Base-by-base conservation (phyloP, 2,329 filamentous ascomycete species). In the Tolypocladium nubicola region DNA sequence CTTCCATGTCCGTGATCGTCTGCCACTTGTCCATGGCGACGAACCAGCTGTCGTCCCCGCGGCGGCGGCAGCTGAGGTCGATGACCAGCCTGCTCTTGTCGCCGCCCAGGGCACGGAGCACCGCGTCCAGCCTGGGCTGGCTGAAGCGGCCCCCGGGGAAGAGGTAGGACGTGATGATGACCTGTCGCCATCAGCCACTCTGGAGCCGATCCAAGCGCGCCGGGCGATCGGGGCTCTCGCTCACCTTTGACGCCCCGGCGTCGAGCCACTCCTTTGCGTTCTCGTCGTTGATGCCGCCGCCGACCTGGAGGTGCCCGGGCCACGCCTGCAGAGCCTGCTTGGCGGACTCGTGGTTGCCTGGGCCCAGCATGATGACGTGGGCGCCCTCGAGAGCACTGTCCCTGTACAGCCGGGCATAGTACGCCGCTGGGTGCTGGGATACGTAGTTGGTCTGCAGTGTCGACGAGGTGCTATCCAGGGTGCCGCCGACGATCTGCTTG, bases 21-120 rank as follows among this genome's bases (percentile, higher is more conserved):
- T 97, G 94, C 94, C 94, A 99, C 72, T 96, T 96, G 73, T 99
- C 90, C 87, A 96, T 99, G 57, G 94, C 93, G n/a, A 99, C 94
- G 66, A 89, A 91, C 94, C 94, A 99, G 43, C 77, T 86, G 57
- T 86, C 78, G 4, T 79, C 76, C 41, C 80, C 88, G 59, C 85
- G 86, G 58, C 86, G 80, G 55, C 94, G 85, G 70, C 94, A 99
- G 73, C 91, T 96, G 30, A 99, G 81, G 69, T 99, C 94, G 69
- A 99, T 92, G 63, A 99, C 93, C 53, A 99, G 83, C 73, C 89
- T 94, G 53, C 78, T 75, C 69, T 79, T 90, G 69, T 96, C 87
- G 56, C 86, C 85, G 33, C 79, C 87, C 6, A 99, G 80, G 1
- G 86, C 82, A 30, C 77, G 71, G 1, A 97, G 79, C 8, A 97